Evolutionary conservation across 148 eudicot genomes (phyloP), one percentile per base, ranked within the genome.

Genomic region (Rhododendron kiyosumense): DNA sequence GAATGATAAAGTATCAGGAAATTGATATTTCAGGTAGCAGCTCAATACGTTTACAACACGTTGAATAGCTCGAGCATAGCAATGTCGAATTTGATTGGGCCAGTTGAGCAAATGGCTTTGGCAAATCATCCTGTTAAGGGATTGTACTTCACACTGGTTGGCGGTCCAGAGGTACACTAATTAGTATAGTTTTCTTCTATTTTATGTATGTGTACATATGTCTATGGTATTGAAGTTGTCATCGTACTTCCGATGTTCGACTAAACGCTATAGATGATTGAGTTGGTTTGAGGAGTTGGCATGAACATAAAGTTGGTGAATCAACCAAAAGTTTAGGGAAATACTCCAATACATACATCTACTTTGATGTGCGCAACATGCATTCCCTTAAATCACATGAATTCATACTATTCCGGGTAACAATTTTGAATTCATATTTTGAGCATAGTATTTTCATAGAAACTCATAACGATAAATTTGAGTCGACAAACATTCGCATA

Each of bases 51-150:
- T 9, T 88, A 88, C 73, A 86, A 88, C 17, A 91, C 90, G 12
- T 26, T 92, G 11, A 91, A 83, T 81, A 92, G 88, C 28, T 88
- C 95, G 34, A 95, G 96, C 88, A 79, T 95, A 85, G 81, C 78
- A 6, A 74, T 93, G 1, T 82, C 96, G 18, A 95, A 93, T 84
- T 32, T 95, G 85, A 91, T 92, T 8, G 96, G 98, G 17, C 96
- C 96, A 8, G 82, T 90, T 13, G 96, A 94, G 86, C 77, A 86
- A 82, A 88, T 95, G 90, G 81, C 92, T 14, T 73, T 95, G 78
- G 91, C 89, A 41, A 87, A 91, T 85, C 94, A 93, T 43, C 94
- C 94, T 0, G 17, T 90, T 18, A 92, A 86, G 88, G 96, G 98
- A 79, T 51, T 93, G 18, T 93, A 95, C 82, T 93, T 90, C 87